Base-by-base conservation (phyloP, 2,329 filamentous ascomycete genomes). In the Monosporascus sp. region DNA sequence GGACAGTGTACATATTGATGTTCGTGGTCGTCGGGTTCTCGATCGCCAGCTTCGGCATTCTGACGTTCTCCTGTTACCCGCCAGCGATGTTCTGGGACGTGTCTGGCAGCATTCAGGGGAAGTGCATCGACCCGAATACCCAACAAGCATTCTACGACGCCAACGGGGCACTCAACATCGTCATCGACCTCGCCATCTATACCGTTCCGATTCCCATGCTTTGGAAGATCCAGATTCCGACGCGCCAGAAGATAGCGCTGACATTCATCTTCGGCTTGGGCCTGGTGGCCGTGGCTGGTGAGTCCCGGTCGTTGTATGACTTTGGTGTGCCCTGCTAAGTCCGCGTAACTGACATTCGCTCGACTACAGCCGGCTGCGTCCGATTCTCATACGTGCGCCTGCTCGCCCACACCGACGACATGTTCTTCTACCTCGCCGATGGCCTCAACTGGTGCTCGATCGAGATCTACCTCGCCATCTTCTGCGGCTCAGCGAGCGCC, bases 381-480 rank as follows among this genome's bases (percentile, higher is more conserved):
- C 14, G 52, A 16, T 54, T 56, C 40, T 44, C 44, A 6, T 56
- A 56, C 46, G 55, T 56, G 16, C 55, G 55, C 7, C 49, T 52
- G 17, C 52, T 56, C 2, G 27, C 55, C 5, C 14, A 52, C 52
- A 52, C 49, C n/a, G 24, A 19, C n/a, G 55, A 54, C 27, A 52
- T 54, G 49, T 54, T 52, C 41, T 56, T 54, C 46, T 47, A 48
- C 22, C 52, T 54, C 16, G 55, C 52, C 20, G 55, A 56, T n/a
- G 49, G 51, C 3, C 55, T 56, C 19, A 54, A 53, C 16, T 56
- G 55, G 55, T 56, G 55, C 19, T 49, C 51, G 24, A 49, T 54
- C 7, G 55, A 56, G 49, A 52, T 56, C n/a, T 54, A 56, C 36
- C 44, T 56, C 7, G 55, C 55, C 3, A 54, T 56, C 46, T 47